Conservation (phyloP, 1,284 basidiomycete species). For the Porogramme epimiltina region DNA sequence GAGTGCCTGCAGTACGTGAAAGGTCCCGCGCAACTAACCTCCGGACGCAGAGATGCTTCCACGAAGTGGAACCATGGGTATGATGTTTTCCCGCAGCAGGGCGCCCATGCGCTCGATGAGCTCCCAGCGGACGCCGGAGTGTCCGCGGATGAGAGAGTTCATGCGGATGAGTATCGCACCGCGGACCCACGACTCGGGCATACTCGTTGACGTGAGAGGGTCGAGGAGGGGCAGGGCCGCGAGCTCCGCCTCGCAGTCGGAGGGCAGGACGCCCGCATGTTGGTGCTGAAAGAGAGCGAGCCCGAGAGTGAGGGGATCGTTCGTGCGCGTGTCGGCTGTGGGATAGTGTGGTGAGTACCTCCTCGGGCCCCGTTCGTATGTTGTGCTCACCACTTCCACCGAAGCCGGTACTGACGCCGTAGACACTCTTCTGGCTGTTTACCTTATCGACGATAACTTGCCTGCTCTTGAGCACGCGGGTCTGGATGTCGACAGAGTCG, state of each 20-base stretch:
- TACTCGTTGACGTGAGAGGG: constrained; percentile 66
- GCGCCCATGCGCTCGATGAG: constrained; percentile 80
- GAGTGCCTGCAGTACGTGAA: background rate
- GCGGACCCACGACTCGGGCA: constrained; percentile 92
- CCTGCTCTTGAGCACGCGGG: constrained; percentile 59
- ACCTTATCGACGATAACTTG: constrained; percentile 69
- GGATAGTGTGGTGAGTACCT: constrained; percentile 5
- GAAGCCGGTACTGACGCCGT: constrained; percentile 83
- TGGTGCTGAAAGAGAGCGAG: constrained; percentile 82
- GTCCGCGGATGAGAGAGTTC: constrained; percentile 87
- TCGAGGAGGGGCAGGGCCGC: constrained; percentile 64
- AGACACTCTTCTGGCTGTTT: constrained; percentile 68
- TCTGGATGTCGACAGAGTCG: constrained; percentile 45
- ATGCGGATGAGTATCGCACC: constrained; percentile 86
- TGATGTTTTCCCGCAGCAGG: constrained; percentile 74
- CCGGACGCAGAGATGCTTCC: constrained; percentile 85
- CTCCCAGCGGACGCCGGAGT: constrained; percentile 83
- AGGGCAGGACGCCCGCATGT: constrained; percentile 69
- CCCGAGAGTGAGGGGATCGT: constrained; percentile 68
- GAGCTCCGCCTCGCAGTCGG: constrained; percentile 43
- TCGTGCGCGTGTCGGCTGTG: constrained; percentile 75
- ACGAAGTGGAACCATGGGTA: constrained; percentile 82
- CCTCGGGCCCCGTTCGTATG: no score
- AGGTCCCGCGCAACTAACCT: constrained; percentile 41
- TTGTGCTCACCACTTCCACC: constrained; percentile 65